Base-by-base conservation (phyloP, 345 rosid genomes). In the Firmiana major region DNA sequence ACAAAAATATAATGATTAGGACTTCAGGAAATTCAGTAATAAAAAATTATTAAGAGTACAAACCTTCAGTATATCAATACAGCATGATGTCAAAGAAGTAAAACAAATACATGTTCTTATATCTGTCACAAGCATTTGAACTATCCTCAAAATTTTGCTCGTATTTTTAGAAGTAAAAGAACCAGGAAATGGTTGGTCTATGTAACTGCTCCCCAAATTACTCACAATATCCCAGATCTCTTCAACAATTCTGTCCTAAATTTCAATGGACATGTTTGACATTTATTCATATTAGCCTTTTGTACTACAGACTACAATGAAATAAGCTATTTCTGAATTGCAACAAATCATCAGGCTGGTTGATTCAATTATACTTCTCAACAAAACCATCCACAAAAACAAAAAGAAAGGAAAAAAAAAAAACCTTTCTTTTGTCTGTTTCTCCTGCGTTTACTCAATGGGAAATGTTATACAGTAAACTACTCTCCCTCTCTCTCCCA, bases 1-100 rank as follows among this genome's bases (percentile, higher is more conserved):
- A 73, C 19, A 9, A 60, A 71, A 58, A 79, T 54, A 74, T 69
- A 64, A 19, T 46, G 15, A 62, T 75, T 75, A 46, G 70, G n/a
- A 9, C 6, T 19, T 36, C 16, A 38, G 40, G 11, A 43, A 8
- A 62, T 60, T 46, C 57, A 60, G 57, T 28, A 62, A 45, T 28
- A 42, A 21, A 21, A 36, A 46, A 13, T 17, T 80, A 13, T 10
- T 17, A 70, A 2, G 63, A 58, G 16, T 43, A 43, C 15, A 51
- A 63, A 46, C 34, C 42, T 34, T 26, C 11, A 34, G 22, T 15
- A 63, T n/a, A 21, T 43, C 36, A 48, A 65, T 19, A 53, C n/a
- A 40, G 26, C 67, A 53, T 15, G 21, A 51, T 42, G 9, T 46
- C 62, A 38, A n/a, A 49, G 24, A 51, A 53, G 13, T 26, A 49